Percentiles rank a stretch among this genome's conserved stretches.
phyloP scores from a whole-genome alignment of 495 filamentous ascomycete genomes.

The Annulohypoxylon moriforme region DNA sequence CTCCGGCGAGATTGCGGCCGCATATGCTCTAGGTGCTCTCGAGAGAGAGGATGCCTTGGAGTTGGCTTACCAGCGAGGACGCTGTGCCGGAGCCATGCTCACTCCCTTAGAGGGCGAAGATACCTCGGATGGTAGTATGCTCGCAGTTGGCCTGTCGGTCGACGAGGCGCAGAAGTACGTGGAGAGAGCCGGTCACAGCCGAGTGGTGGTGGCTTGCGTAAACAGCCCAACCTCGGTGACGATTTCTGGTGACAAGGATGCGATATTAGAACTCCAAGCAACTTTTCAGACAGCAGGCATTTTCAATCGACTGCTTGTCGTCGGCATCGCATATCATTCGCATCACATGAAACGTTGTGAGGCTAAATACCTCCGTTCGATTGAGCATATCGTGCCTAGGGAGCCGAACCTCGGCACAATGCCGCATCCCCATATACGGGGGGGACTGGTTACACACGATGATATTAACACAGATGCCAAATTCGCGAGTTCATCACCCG shows the following conservation, averaged over 20 bases:
- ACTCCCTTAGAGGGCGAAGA: constrained; percentile 19
- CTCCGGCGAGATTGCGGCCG: constrained; percentile 67
- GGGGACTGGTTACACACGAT: constrained; percentile 3
- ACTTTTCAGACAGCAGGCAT: constrained; percentile 36
- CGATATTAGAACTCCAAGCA: constrained; percentile 46
- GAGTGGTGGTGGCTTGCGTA: constrained; percentile 53
- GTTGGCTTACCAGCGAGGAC: constrained; percentile 53
- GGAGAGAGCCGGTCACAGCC: constrained; percentile 7
- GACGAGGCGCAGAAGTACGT: constrained; percentile 43
- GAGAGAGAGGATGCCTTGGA: constrained; percentile 58
- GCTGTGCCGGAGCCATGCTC: constrained; percentile 19
- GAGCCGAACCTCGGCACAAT: constrained; percentile 4
- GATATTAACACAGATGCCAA: background rate
- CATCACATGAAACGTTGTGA: constrained; percentile 48
- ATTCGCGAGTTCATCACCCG: constrained; percentile 15
- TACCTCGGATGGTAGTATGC: constrained; percentile 49
- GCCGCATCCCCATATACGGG: constrained; percentile 15
- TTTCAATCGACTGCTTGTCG: constrained; percentile 49
- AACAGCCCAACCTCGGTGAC: constrained; percentile 58
- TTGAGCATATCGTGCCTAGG: constrained; percentile 29
- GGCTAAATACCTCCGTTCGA: constrained; percentile 21
- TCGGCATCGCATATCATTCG: constrained; percentile 54
- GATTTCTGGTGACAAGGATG: constrained; percentile 51
- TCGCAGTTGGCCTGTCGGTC: constrained; percentile 50
- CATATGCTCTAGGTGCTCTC: constrained; percentile 46